Conservation (phyloP, 2,329 filamentous ascomycete genomes). For the Fusarium tanahbumbuense region DNA sequence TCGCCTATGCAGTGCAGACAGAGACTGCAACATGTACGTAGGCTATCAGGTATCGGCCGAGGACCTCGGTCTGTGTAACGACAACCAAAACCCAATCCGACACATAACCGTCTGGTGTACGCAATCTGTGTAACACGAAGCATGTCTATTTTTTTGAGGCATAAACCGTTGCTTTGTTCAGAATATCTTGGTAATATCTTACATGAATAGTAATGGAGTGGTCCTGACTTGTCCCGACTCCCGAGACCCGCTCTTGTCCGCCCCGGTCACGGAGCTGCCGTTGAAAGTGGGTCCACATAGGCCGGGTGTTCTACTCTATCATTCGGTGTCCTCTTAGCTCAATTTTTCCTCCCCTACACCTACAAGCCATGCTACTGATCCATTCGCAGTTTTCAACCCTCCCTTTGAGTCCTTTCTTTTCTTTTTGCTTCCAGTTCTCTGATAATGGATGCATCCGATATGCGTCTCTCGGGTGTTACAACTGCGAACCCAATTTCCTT, state of each 20-base stretch:
- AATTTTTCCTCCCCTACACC: background rate
- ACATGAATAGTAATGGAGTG: background rate
- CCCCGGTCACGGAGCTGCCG: conserved; percentile 38
- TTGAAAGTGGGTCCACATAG: conserved; percentile 24
- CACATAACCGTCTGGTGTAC: background rate
- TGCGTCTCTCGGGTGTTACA: background rate
- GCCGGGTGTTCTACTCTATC: conserved; percentile 14
- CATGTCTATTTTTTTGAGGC: background rate
- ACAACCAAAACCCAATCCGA: background rate
- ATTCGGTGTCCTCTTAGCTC: conserved; percentile 25
- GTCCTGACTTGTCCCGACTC: conserved; percentile 12
- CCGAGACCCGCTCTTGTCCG: conserved; percentile 36
- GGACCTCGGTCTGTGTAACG: conserved; percentile 3
- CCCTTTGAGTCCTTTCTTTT: conserved; percentile 4
- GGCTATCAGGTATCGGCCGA: conserved; percentile 6
- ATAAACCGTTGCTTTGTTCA: background rate
- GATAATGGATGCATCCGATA: conserved; percentile 16
- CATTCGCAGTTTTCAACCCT: background rate
- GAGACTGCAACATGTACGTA: background rate
- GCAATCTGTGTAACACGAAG: background rate
- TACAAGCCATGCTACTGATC: background rate
- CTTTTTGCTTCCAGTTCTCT: conserved; percentile 17
- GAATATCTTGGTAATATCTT: conserved; percentile 2
- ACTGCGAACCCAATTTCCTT: conserved; percentile 3
- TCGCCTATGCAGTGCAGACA: background rate